Evolutionary conservation across 805 yeast genomes (phyloP).

Genomic region (Wickerhamomyces rabaulensis): DNA sequence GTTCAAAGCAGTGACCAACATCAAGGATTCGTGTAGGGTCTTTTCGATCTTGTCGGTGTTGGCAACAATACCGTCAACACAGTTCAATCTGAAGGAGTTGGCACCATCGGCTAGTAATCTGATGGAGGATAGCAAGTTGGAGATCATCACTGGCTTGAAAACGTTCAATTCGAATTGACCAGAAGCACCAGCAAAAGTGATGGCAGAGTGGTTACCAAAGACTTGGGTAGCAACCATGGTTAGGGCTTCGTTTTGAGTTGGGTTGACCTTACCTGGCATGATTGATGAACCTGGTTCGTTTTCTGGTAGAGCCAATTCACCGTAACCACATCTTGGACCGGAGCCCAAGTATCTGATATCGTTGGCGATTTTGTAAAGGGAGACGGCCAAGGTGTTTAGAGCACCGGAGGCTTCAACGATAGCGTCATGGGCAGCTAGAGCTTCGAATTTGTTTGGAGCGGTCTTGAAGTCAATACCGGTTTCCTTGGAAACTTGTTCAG

Average conservation of each 20-base stretch:
- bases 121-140: slow-evolving; percentile 82
- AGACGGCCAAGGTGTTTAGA: slow-evolving; percentile 88
- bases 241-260: slow-evolving; percentile 97
- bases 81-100: slow-evolving; percentile 85
- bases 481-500: slow-evolving; percentile 76
- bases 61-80: slow-evolving; percentile 93
- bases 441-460: slow-evolving; percentile 98
- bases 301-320: slow-evolving; percentile 92
- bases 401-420: slow-evolving; percentile 97
- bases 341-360: slow-evolving; percentile 98
- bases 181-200: slow-evolving; percentile 96
- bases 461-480: slow-evolving; percentile 88
- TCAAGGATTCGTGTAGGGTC: slow-evolving; percentile 87
- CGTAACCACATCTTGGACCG: slow-evolving; percentile 99
- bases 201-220: slow-evolving; percentile 92
- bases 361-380: slow-evolving; percentile 93
- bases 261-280: slow-evolving; percentile 99
- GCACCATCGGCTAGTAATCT: slow-evolving; percentile 87
- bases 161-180: slow-evolving; percentile 99
- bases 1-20: slow-evolving; percentile 97
- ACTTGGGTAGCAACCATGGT: slow-evolving; percentile 98
- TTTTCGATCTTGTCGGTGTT: slow-evolving; percentile 83
- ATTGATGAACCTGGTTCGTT: slow-evolving; percentile 99
- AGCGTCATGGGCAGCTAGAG: slow-evolving; percentile 98
- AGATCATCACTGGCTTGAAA: slow-evolving; percentile 93